Base-by-base conservation (phyloP, 106 monocot genomes). In the Agapanthus africanus region DNA sequence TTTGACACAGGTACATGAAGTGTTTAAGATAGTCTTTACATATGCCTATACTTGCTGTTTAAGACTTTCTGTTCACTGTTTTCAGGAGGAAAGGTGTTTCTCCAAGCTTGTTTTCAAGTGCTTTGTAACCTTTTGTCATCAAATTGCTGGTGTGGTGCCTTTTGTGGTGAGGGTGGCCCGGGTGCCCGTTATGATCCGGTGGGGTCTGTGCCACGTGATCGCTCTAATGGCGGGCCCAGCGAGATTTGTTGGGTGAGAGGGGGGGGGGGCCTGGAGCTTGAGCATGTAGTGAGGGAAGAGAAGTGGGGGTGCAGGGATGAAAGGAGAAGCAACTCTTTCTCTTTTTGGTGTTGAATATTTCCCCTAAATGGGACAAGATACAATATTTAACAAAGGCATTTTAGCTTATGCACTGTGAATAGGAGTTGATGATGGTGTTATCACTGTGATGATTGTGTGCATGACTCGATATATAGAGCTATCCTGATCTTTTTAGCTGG, bases 181-280 rank as follows among this genome's bases (percentile, higher is more conserved):
- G 56, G 27, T 57, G 56, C 30, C 56, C 56, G 56, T 57, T 30
- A 14, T 11, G 56, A 57, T 57, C 56, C 56, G 30, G 56, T 57
- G 56, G 56, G 56, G 30, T 30, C 27, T 11, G 9, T 14, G 5
- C 1, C 56, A 57, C 56, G 30, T 57, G 30, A 4, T 57, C 49
- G 18, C 16, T 14, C 11, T 49, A 49, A 49, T 19, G 49, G 49
- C 4, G 18, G 49, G 3, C 56, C 19, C 56, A n/a, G 19, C 2
- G 30, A 6, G 2, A 3, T 30, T 2, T 2, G 30, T 11, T 30
- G 2, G 27, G 30, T 8, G 10, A 4, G 56, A 31, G 30, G 56
- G 56, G 56, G n/a, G n/a, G n/a, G 27, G 56, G 56, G 56, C 3
- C n/a, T 1, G 18, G 50, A 21, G n/a, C n/a, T 7, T 50, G 50